A percentile compares a stretch with the other conserved stretches of the same genome.
Evolutionary conservation across 2,329 filamentous ascomycete genomes (phyloP).

Genomic region (Colletotrichum orchidophilum): DNA sequence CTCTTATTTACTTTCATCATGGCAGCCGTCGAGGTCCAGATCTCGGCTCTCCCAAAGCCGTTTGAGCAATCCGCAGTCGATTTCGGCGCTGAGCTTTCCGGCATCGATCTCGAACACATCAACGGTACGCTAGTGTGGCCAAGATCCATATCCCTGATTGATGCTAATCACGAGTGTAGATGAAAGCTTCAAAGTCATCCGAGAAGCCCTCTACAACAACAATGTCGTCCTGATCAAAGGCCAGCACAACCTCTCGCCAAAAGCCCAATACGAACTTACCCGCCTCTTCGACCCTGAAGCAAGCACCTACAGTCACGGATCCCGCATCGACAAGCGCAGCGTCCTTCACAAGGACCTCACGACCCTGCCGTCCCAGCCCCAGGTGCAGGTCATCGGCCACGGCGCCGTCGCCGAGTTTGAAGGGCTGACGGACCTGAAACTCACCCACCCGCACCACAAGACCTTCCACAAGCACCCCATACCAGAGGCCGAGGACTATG

Average conservation of each 20-base stretch:
- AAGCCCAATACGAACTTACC: constrained; percentile 3
- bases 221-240: neutral
- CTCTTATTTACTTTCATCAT: neutral
- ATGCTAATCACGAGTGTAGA: neutral
- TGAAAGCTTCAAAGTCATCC: neutral
- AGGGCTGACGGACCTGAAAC: neutral
- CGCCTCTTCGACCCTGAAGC: neutral
- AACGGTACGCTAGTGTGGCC: neutral
- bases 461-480: neutral
- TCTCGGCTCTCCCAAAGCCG: neutral
- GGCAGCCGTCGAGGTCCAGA: neutral
- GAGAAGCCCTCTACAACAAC: neutral
- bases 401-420: neutral
- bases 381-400: neutral
- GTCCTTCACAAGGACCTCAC: neutral
- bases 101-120: neutral
- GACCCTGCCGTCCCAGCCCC: neutral
- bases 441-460: neutral
- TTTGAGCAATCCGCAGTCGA: neutral
- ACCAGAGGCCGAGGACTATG: neutral
- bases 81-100: neutral
- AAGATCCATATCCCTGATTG: neutral
- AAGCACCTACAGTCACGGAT: neutral
- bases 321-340: neutral
- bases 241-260: neutral